A percentile compares a stretch with the other conserved stretches of the same genome.
Evolutionary conservation across 768 basidiomycete genomes (phyloP).

Genomic region (Suillus luteus): DNA sequence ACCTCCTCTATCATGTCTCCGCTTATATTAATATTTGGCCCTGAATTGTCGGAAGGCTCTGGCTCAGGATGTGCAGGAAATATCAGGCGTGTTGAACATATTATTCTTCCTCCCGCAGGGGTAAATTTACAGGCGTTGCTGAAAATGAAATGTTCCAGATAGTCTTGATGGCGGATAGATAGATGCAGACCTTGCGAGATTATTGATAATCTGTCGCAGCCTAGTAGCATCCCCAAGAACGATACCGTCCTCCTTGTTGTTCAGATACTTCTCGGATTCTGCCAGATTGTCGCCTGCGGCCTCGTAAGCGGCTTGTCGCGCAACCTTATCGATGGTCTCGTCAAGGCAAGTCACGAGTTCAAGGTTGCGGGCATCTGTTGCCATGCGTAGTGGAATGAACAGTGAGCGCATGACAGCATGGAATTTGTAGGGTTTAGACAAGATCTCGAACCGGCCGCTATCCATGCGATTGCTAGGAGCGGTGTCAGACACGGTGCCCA

Average conservation of each 20-base stretch:
- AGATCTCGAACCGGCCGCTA: conserved; percentile 79
- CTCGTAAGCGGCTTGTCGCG: conserved; percentile 58
- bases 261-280: background rate
- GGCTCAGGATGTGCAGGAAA: conserved; percentile 28
- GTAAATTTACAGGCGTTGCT: conserved; percentile 86
- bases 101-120: conserved; percentile 64
- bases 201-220: conserved; percentile 78
- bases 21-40: conserved; percentile 12
- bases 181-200: conserved; percentile 64
- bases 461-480: conserved; percentile 76
- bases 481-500: conserved; percentile 6
- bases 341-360: conserved; percentile 73
- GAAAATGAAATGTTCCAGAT: conserved; percentile 2
- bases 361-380: conserved; percentile 66
- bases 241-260: conserved; percentile 52
- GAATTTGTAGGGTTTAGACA: conserved; percentile 67
- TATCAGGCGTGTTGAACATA: conserved; percentile 66
- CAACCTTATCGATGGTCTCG: conserved; percentile 63
- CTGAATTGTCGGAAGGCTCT: conserved; percentile 14
- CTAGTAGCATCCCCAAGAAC: conserved; percentile 87
- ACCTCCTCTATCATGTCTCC: conserved; percentile 28
- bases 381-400: conserved; percentile 66
- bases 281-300: conserved; percentile 52
- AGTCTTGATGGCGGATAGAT: conserved; percentile 1
- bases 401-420: conserved; percentile 78